Percentiles rank a stretch among this genome's conserved stretches.
Evolutionary conservation across 2,329 filamentous ascomycete species (phyloP).

Genomic region (Sphaceloma murrayae): DNA sequence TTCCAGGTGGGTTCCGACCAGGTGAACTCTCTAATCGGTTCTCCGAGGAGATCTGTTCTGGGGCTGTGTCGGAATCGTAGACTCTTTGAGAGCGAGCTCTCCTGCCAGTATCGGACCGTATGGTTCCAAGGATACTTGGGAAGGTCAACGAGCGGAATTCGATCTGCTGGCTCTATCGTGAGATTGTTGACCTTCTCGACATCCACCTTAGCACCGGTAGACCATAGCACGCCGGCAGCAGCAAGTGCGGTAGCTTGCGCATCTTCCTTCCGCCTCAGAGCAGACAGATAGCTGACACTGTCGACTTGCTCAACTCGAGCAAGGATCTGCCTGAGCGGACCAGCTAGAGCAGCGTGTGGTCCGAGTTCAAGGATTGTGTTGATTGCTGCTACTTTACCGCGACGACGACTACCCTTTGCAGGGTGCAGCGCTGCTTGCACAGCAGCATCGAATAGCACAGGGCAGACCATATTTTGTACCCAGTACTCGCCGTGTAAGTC

Average conservation of each 20-base stretch:
- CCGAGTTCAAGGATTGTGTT: conserved; percentile 2
- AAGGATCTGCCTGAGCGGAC: conserved; percentile 11
- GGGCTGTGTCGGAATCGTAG: not conserved
- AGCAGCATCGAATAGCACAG: conserved; percentile 39
- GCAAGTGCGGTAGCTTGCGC: too few species aligned
- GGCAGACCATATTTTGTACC: conserved; percentile 37
- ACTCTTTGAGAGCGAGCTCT: not conserved
- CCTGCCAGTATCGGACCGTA: not conserved
- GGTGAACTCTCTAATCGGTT: too few species aligned
- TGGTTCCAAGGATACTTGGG: conserved; percentile 13
- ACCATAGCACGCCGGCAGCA: too few species aligned
- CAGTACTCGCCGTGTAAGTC: too few species aligned
- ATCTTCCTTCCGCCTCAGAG: too few species aligned
- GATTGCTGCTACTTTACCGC: too few species aligned
- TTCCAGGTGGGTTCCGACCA: conserved; percentile 24
- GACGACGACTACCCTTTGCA: not conserved
- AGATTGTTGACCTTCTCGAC: too few species aligned
- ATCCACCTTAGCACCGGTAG: too few species aligned
- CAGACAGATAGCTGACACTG: too few species aligned
- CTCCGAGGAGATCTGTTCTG: not conserved
- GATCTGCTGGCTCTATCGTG: too few species aligned
- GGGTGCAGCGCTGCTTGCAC: conserved; percentile 19
- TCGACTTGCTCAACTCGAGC: too few species aligned
- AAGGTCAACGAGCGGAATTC: not conserved
- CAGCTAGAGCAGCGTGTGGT: conserved; percentile 10